Base-by-base conservation (phyloP, 495 filamentous ascomycete species). In the Podospora pseudoanserina region DNA sequence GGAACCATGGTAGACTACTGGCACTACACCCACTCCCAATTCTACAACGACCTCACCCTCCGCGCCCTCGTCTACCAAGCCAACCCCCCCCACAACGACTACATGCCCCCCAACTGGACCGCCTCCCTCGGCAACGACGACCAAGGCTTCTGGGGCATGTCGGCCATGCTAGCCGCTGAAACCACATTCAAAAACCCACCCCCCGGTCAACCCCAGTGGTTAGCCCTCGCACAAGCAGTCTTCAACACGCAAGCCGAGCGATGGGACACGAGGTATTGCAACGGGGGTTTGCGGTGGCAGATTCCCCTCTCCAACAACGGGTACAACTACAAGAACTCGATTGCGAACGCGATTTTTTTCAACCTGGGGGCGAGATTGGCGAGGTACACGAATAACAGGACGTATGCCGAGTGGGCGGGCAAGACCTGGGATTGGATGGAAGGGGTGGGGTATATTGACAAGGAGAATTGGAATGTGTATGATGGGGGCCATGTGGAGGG, bases 281-380 rank as follows among this genome's bases (percentile, higher is more conserved):
- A 78, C 19, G 91, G 90, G 19, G 90, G 89, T 2, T 71, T 95
- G 71, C 81, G 87, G 23, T 94, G 91, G 92, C 90, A 94, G 79
- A 89, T 94, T 58, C 88, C 86, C 73, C 80, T 85, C 0, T 86
- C 83, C 71, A 92, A 92, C 71, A 82, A 79, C 15, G 92, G 92
- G 0, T 95, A 91, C 67, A 84, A 88, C 64, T 94, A 94, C 81
- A 90, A 94, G 78, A 94, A 92, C 76, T 83, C 57, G 68, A 80
- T 90, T 67, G 88, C 89, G 18, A 95, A 92, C 63, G 92, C 89
- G 4, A 85, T 88, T 63, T 91, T 93, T 77, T 94, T 97, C 81
- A 89, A 95, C 68, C 79, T 96, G 23, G 90, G 86, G 1, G 86
- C 92, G 0, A 83, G 93, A 6, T 78, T 96, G 62, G 90, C 88